Evolutionary conservation across 1,284 basidiomycete species (phyloP).

Genomic region (Cryptococcus sp.): DNA sequence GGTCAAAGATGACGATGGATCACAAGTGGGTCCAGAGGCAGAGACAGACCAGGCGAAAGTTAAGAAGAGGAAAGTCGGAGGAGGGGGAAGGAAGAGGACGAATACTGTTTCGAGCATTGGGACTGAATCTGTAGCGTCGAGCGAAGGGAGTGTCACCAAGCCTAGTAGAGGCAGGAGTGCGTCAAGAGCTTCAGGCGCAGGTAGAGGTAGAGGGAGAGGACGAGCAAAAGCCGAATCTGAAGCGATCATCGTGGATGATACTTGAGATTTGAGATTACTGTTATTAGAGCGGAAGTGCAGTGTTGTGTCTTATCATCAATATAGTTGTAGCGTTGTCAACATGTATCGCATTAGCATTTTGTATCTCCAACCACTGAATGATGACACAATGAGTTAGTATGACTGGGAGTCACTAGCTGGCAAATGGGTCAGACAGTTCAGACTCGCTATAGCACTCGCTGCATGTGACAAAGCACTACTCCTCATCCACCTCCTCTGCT

Average conservation of each 20-base stretch:
- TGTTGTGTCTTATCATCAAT: not conserved
- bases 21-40: not conserved
- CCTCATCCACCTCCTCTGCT: constrained; percentile 39
- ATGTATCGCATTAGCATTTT: constrained; percentile 5
- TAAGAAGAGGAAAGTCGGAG: not conserved
- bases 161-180: constrained; percentile 5
- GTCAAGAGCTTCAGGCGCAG: constrained; percentile 12
- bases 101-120: not conserved
- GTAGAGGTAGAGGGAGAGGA: constrained; percentile 17
- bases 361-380: too few relatives aligned
- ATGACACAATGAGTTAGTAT: too few relatives aligned
- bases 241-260: constrained; percentile 4
- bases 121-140: not conserved
- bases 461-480: constrained; percentile 24
- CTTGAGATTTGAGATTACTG: too few relatives aligned
- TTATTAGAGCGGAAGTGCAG: too few relatives aligned
- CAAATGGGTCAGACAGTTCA: not conserved
- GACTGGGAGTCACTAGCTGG: too few relatives aligned
- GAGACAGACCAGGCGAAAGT: not conserved
- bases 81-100: not conserved
- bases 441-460: not conserved
- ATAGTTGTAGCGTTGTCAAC: constrained; percentile 8
- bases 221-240: constrained; percentile 8
- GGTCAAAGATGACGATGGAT: not conserved
- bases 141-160: constrained; percentile 9